Conservation (phyloP, 768 basidiomycete genomes). For the Suillus paluster region DNA sequence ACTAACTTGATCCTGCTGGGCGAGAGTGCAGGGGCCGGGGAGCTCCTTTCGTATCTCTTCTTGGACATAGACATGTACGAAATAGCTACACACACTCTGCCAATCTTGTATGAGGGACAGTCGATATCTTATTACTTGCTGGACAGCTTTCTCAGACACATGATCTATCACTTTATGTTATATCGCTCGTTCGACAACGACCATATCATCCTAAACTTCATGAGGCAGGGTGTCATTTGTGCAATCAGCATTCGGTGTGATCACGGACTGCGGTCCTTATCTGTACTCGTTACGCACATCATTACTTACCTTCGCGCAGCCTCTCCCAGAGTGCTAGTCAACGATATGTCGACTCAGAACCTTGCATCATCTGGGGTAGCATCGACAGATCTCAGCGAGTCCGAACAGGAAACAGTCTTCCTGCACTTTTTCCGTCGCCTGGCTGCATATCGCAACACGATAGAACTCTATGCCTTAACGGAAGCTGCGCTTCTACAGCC, state of each 20-base stretch:
- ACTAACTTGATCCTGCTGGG: not conserved
- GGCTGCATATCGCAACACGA: slow-evolving; percentile 50
- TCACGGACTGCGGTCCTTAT: too few species aligned
- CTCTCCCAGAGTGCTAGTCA: not conserved
- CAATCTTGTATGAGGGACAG: not conserved
- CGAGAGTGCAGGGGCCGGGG: not conserved
- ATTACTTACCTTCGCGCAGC: too few species aligned
- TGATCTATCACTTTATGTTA: not conserved
- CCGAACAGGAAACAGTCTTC: slow-evolving; percentile 44
- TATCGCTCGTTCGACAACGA: not conserved
- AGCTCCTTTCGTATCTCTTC: not conserved
- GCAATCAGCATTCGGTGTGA: too few species aligned
- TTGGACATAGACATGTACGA: not conserved
- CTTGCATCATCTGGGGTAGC: not conserved
- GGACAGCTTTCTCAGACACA: not conserved
- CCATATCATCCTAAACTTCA: not conserved
- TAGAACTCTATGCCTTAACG: slow-evolving; percentile 40
- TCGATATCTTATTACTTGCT: not conserved
- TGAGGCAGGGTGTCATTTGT: not conserved
- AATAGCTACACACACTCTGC: too few species aligned
- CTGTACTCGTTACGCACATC: too few species aligned
- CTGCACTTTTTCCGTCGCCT: slow-evolving; percentile 48
- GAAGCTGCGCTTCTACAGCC: slow-evolving; percentile 27
- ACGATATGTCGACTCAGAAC: not conserved
- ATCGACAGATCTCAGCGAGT: slow-evolving; percentile 41